Evolutionary conservation across 177 flowering plant genomes (phyloP), one percentile per base, ranked within the genome.

Genomic region (Vitis hybrid): DNA sequence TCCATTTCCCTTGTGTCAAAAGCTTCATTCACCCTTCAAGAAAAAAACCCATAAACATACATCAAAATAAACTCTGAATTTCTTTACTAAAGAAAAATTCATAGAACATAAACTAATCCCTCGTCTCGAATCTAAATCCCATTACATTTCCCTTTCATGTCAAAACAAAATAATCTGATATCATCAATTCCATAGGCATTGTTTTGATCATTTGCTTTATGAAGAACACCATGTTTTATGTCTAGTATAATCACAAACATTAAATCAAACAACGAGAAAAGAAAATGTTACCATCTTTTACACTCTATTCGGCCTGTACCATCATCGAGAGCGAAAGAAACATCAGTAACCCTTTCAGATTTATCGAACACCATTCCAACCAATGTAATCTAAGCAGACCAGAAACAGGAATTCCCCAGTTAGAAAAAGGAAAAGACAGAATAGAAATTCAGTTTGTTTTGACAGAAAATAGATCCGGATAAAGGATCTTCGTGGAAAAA

Each of bases 241-340:
- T 26, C 5, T 26, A 26, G 29, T 26, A 26, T 26, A 26, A 26
- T 1, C 9, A 65, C 6, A 53, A 29, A 59, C n/a, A 63, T 55
- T 8, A 6, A 50, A 15, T n/a, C 31, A 31, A 5, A 26, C 12
- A 5, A 59, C 14, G 15, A 53, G 39, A 18, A 60, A 11, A 15
- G 2, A 19, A 53, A 6, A 45, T 7, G 50, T 50, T 84, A 88
- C 91, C 93, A 89, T 87, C 88, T 84, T 59, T 70, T 77, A 66
- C 91, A 86, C 10, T 60, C 71, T 48, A 87, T 74, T 50, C 79
- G 72, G 15, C 91, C 91, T 0, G 93, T 89, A 67, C 93, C 93
- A 76, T 89, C 93, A 63, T 89, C 93, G 1, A 89, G 58, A 60
- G 65, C 53, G 71, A 89, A 89, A 29, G 75, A 54, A 29, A 84